Evolutionary conservation across 2,329 filamentous ascomycete genomes (phyloP).

Genomic region (Microdochium nivale): DNA sequence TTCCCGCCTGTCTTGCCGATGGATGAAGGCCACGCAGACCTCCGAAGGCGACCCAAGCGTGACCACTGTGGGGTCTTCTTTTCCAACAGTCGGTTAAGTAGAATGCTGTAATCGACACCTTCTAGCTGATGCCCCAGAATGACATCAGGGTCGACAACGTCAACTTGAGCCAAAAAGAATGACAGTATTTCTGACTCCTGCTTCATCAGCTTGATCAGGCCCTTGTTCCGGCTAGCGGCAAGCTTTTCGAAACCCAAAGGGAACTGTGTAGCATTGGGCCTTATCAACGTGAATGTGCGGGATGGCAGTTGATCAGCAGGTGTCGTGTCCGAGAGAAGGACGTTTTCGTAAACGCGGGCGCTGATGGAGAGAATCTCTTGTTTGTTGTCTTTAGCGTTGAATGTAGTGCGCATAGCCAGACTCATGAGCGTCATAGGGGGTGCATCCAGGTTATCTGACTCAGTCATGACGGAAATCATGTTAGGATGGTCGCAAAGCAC

Average conservation of each 20-base stretch:
- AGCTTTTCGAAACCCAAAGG: constrained; percentile 81
- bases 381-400: constrained; percentile 90
- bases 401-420: constrained; percentile 74
- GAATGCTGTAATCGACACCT: constrained; percentile 88
- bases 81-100: constrained; percentile 78
- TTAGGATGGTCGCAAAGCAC: constrained; percentile 72
- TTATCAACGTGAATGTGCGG: constrained; percentile 84
- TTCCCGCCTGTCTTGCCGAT: constrained; percentile 80
- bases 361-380: constrained; percentile 91
- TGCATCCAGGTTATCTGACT: constrained; percentile 72
- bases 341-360: constrained; percentile 84
- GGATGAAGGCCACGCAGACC: constrained; percentile 76
- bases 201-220: constrained; percentile 71
- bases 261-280: constrained; percentile 67
- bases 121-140: constrained; percentile 93
- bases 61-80: constrained; percentile 94
- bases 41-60: constrained; percentile 77
- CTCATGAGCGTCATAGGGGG: constrained; percentile 96
- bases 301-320: constrained; percentile 82
- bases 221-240: constrained; percentile 61
- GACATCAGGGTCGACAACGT: constrained; percentile 85
- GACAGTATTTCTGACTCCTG: constrained; percentile 78
- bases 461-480: constrained; percentile 61
- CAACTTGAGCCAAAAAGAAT: constrained; percentile 82
- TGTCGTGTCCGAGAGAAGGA: constrained; percentile 79